Percentiles rank a stretch among this genome's conserved stretches.
These are phyloP conservation scores for Letharia lupina DNA, from an alignment of 495 filamentous ascomycete species.

Conservation along the genomic window DNA sequence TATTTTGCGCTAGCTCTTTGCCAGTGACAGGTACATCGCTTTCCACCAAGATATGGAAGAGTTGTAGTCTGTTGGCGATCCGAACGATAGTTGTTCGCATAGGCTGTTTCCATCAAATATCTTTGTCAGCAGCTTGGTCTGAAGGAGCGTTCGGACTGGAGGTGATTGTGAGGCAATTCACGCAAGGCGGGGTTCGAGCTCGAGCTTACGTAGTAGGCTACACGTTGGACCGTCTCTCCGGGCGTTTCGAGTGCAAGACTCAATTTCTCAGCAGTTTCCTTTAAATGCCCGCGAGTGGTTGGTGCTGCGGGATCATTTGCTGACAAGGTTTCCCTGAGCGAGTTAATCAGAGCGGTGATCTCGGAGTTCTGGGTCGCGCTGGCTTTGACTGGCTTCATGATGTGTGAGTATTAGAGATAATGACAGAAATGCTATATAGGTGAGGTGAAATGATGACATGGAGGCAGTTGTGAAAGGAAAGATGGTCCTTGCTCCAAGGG, in stretches of 20 bases:
- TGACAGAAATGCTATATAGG: background rate
- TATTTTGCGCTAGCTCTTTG: conserved; percentile 10
- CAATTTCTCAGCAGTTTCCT: background rate
- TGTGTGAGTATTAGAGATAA: background rate
- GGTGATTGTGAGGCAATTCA: background rate
- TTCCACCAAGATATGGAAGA: conserved; percentile 18
- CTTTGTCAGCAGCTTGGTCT: background rate
- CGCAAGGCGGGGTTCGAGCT: background rate
- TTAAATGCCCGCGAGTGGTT: background rate
- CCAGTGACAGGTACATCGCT: conserved; percentile 7
- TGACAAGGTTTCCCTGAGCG: background rate
- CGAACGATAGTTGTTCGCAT: background rate
- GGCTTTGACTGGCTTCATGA: background rate
- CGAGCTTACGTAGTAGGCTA: background rate
- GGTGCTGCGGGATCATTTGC: background rate
- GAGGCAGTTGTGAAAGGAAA: no score
- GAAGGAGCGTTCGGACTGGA: background rate
- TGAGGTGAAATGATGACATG: no score
- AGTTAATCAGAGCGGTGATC: background rate
- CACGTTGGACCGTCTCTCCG: background rate
- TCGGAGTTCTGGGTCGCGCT: background rate
- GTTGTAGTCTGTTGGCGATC: background rate
- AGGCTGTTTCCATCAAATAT: background rate
- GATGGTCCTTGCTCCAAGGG: no score
- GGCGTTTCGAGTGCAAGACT: conserved; percentile 1